These are phyloP conservation scores for Pseudogymnoascus sp. DNA, from an alignment of 2,329 filamentous ascomycete species.

Conservation along the genomic window DNA sequence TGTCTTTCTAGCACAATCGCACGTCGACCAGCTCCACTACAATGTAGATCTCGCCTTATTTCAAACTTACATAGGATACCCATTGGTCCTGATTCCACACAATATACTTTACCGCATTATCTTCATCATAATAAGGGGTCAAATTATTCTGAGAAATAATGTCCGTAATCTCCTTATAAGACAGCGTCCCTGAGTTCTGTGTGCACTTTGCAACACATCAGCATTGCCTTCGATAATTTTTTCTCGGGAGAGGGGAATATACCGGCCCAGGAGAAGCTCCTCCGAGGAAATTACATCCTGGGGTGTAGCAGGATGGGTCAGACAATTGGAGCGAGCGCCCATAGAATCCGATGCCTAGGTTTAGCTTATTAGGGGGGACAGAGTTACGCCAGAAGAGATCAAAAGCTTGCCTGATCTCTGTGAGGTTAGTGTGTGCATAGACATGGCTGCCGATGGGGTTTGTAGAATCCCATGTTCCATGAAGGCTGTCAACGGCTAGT, in stretches of 20 bases:
- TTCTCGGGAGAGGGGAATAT: neutral
- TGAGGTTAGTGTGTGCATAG: constrained; percentile 13
- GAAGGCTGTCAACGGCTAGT: constrained; percentile 5
- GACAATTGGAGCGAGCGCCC: constrained; percentile 12
- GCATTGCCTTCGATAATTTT: neutral
- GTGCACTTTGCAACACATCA: constrained; percentile 24
- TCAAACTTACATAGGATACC: constrained; percentile 23
- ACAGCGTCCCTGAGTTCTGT: constrained; percentile 27
- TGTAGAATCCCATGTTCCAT: constrained; percentile 11
- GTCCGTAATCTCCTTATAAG: constrained; percentile 30
- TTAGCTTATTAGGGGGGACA: constrained; percentile 10
- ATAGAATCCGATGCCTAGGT: constrained; percentile 13
- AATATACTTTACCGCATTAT: constrained; percentile 28
- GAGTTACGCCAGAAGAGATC: constrained; percentile 13
- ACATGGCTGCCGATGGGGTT: constrained; percentile 5
- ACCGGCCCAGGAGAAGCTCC: constrained; percentile 9
- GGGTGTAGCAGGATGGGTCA: constrained; percentile 6
- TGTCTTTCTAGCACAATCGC: constrained; percentile 4
- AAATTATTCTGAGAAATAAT: constrained; percentile 20
- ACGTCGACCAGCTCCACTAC: neutral
- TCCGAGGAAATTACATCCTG: constrained; percentile 12
- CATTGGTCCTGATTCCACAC: constrained; percentile 32
- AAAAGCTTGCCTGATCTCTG: constrained; percentile 12
- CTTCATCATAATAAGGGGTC: constrained; percentile 16
- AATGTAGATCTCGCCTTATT: neutral